These are phyloP conservation scores for Tulasnella sp. DNA, from an alignment of 768 basidiomycete genomes.

Conservation along the genomic window DNA sequence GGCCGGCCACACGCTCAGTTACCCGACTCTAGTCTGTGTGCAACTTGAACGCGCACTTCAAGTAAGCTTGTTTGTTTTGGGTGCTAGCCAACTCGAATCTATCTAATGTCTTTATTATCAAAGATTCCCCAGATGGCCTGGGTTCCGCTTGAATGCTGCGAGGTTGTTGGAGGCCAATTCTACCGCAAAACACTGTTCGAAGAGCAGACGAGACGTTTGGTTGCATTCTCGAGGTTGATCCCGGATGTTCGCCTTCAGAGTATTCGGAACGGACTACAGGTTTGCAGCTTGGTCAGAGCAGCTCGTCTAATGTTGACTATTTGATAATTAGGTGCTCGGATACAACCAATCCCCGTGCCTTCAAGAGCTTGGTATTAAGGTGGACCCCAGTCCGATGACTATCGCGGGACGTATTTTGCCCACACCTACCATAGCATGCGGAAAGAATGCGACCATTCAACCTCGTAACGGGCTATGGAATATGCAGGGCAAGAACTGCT, in stretches of 20 bases:
- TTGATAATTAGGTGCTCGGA: constrained; percentile 41
- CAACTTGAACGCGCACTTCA: too few species aligned
- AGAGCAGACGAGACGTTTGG: constrained; percentile 53
- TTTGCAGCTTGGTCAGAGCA: constrained; percentile 39
- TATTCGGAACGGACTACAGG: constrained; percentile 59
- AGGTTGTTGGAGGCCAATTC: constrained; percentile 65
- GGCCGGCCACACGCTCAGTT: constrained; percentile 48
- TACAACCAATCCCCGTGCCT: constrained; percentile 78
- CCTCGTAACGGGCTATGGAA: constrained; percentile 78
- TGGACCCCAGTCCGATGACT: constrained; percentile 56
- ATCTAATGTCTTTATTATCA: not conserved
- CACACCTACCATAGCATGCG: constrained; percentile 59
- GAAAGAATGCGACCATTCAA: constrained; percentile 50
- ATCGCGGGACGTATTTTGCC: constrained; percentile 44
- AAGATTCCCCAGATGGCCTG: constrained; percentile 46
- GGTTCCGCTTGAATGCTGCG: constrained; percentile 69
- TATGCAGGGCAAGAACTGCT: constrained; percentile 63
- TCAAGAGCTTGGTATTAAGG: constrained; percentile 69
- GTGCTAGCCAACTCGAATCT: not conserved
- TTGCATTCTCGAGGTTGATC: constrained; percentile 68
- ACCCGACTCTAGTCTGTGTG: constrained; percentile 66
- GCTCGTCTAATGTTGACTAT: not conserved
- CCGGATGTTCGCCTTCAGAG: constrained; percentile 60
- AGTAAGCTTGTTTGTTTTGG: constrained; percentile 45
- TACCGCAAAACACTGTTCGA: constrained; percentile 63